phyloP scores from a whole-genome alignment of 2,329 filamentous ascomycete species.

The Stagonosporopsis chrysanthemi region DNA sequence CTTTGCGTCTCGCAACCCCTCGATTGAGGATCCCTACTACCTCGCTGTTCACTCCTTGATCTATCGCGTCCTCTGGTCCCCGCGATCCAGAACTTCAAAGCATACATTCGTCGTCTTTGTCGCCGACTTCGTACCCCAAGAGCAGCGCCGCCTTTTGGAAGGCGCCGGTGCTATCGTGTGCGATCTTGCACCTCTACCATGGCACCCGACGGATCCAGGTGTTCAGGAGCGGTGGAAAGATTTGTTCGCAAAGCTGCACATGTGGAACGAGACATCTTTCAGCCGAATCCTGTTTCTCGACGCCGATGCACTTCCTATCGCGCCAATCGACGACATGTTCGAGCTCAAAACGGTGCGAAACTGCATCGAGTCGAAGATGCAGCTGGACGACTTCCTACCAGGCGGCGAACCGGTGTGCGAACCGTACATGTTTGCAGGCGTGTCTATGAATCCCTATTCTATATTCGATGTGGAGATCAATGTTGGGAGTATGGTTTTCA shows the following conservation, averaged over 20 bases:
- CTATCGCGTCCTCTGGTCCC: constrained; percentile 45
- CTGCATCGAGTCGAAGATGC: constrained; percentile 34
- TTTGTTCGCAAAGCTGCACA: constrained; percentile 48
- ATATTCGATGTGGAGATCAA: constrained; percentile 35
- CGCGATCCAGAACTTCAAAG: constrained; percentile 32
- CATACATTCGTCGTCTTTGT: constrained; percentile 46
- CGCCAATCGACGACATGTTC: constrained; percentile 43
- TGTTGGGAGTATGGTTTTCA: constrained; percentile 44
- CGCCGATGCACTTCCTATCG: constrained; percentile 44
- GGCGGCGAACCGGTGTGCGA: constrained; percentile 37
- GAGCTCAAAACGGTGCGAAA: constrained; percentile 28
- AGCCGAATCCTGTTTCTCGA: constrained; percentile 43
- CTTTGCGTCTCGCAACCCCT: constrained; percentile 42
- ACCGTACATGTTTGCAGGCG: constrained; percentile 40
- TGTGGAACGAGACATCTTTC: constrained; percentile 46
- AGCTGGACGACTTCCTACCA: constrained; percentile 34
- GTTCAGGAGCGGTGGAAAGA: constrained; percentile 42
- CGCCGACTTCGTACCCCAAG: constrained; percentile 39
- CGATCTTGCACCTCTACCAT: constrained; percentile 39
- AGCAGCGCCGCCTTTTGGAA: constrained; percentile 41
- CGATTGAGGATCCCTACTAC: constrained; percentile 46
- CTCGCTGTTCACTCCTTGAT: constrained; percentile 45
- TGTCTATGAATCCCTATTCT: constrained; percentile 15
- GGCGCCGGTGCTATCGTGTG: constrained; percentile 46
- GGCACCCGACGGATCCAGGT: constrained; percentile 34